Evolutionary conservation across 768 basidiomycete species (phyloP), one percentile per base, ranked within the genome.

Genomic region (Baorangia bicolor): DNA sequence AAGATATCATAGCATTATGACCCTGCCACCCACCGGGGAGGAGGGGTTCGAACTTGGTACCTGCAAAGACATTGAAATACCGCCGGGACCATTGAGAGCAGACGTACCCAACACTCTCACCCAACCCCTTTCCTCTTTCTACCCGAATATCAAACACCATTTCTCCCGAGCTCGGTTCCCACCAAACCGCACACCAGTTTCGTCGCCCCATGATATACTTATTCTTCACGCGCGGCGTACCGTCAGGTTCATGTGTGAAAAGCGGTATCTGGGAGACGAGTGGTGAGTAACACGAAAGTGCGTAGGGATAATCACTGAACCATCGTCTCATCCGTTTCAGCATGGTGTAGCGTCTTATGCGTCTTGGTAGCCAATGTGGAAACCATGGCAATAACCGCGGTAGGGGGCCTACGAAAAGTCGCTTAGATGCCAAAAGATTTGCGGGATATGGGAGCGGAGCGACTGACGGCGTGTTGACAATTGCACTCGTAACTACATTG

Each of bases 401-500:
- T 72, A 1, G 92, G 92, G 14, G 90, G 90, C 33, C 73, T 75
- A 52, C 21, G 10, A 43, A 51, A 27, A 27, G 33, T 45, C 23
- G 28, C 4, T 54, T 31, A 30, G 9, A 27, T 11, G 20, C 34
- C 57, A 53, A 20, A 1, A 20, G 28, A 52, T 35, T 33, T 48
- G 20, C 41, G 46, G 25, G 3, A 13, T 16, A n/a, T 11, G 14
- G 14, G 14, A 28, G 35, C 18, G 20, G 20, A 34, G 56, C 9
- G 11, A 77, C 89, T 67, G 66, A 88, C 88, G 96, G 94, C 6
- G 96, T 97, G 67, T 97, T 96, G 45, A 99, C 96, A 59, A 99
- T 98, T 14, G 96, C 96, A 64, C 92, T 93, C 5, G 90, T 85
- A 10, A 92, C 81, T 33, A 94, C 75, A 61, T 96, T 95, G 44